Evolutionary conservation across 2,329 filamentous ascomycete genomes (phyloP).

Genomic region (Pseudogymnoascus sp.): DNA sequence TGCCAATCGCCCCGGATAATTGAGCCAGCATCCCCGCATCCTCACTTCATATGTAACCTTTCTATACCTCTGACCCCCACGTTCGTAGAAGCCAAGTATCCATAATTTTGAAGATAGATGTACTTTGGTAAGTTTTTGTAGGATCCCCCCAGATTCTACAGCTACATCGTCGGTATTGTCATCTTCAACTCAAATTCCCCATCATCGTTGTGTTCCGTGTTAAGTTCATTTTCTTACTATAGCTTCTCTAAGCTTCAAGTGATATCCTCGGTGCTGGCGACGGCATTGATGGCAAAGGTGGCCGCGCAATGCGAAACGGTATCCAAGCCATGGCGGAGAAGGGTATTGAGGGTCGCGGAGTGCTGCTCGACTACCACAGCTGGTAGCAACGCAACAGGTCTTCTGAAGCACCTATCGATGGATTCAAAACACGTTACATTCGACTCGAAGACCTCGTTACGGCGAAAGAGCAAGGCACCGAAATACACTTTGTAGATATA

Average conservation of each 20-base stretch:
- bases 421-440: conserved; percentile 33
- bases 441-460: conserved; percentile 37
- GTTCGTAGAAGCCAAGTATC: neutral
- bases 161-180: neutral
- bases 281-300: conserved; percentile 23
- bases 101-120: neutral
- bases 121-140: neutral
- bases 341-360: conserved; percentile 49
- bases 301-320: conserved; percentile 34
- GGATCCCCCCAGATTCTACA: neutral
- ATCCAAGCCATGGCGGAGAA: conserved; percentile 45
- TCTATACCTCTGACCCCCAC: neutral
- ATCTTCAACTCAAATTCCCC: neutral
- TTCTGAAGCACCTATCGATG: conserved; percentile 32
- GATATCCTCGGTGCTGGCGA: conserved; percentile 25
- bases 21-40: neutral
- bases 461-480: conserved; percentile 39
- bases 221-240: neutral
- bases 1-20: neutral
- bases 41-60: neutral
- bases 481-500: conserved; percentile 44
- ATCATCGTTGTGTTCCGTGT: neutral
- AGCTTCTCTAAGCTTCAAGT: conserved; percentile 20
- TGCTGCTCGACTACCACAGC: conserved; percentile 46
- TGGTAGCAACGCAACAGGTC: conserved; percentile 32